phyloP scores from a whole-genome alignment of 495 filamentous ascomycete genomes.

The Lichenothelia convexa region DNA sequence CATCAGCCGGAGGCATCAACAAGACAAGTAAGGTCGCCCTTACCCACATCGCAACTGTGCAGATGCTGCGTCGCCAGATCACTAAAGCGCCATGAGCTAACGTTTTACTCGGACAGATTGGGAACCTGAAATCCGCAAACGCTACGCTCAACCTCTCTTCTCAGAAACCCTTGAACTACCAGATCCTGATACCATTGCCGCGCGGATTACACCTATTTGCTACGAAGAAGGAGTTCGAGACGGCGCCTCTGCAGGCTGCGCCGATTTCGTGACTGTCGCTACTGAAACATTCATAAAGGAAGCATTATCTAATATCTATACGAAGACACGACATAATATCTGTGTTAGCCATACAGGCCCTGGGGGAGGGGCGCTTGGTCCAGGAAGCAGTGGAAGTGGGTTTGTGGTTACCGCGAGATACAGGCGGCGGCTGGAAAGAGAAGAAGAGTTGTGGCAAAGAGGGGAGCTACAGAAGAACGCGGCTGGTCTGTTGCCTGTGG shows the following conservation, averaged over 20 bases:
- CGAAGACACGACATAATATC: conserved; percentile 55
- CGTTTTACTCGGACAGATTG: conserved; percentile 9
- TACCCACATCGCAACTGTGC: too few relatives aligned
- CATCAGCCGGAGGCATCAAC: conserved; percentile 64
- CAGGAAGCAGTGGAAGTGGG: conserved; percentile 59
- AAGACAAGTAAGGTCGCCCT: conserved; percentile 57
- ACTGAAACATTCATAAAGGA: conserved; percentile 89
- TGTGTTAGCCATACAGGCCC: too few relatives aligned
- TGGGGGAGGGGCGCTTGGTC: too few relatives aligned
- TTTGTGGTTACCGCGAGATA: conserved; percentile 70
- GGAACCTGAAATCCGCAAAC: conserved; percentile 44
- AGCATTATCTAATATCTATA: conserved; percentile 58
- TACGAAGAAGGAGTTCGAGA: conserved; percentile 76
- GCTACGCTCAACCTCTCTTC: conserved; percentile 70
- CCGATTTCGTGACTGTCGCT: conserved; percentile 75
- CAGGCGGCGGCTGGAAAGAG: conserved; percentile 46
- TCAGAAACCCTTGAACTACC: conserved; percentile 89
- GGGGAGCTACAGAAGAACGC: conserved; percentile 50
- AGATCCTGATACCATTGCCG: conserved; percentile 55
- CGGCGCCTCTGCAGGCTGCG: conserved; percentile 47
- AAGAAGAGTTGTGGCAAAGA: conserved; percentile 47
- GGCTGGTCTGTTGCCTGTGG: conserved; percentile 57
- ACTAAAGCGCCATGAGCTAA: background rate
- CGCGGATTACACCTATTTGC: conserved; percentile 82
- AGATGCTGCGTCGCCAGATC: background rate